phyloP scores from a whole-genome alignment of 495 filamentous ascomycete genomes.

The Penicillium robsamsonii region DNA sequence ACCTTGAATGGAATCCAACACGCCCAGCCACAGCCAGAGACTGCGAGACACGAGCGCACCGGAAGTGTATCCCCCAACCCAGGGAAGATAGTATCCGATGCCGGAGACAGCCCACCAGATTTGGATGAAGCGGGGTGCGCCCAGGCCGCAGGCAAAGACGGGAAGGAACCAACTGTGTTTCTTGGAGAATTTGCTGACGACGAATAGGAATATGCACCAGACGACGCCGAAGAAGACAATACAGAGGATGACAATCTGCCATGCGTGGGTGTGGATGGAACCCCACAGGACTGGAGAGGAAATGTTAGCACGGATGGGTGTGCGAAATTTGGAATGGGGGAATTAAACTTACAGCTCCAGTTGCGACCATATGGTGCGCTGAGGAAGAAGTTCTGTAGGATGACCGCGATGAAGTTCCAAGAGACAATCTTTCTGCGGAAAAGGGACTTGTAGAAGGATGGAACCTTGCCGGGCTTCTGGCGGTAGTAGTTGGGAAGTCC shows the following conservation, averaged over 20 bases:
- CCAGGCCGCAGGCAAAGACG: constrained; percentile 50
- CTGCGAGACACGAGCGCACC: constrained; percentile 47
- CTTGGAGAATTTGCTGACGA: constrained; percentile 44
- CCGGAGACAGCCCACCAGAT: constrained; percentile 52
- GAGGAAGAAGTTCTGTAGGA: constrained; percentile 50
- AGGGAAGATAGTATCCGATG: constrained; percentile 47
- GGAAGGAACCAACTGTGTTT: constrained; percentile 50
- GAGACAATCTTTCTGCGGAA: constrained; percentile 46
- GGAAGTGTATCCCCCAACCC: constrained; percentile 39
- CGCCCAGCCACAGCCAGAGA: constrained; percentile 52
- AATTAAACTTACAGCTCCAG: constrained; percentile 41
- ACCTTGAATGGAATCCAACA: constrained; percentile 49
- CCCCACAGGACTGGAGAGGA: constrained; percentile 40
- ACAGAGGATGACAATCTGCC: constrained; percentile 44
- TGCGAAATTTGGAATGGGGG: background rate
- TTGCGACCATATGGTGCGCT: constrained; percentile 50
- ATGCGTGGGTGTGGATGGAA: constrained; percentile 39
- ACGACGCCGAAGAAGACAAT: constrained; percentile 46
- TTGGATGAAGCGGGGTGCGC: constrained; percentile 50
- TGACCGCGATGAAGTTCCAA: constrained; percentile 49
- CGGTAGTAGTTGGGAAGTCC: constrained; percentile 52
- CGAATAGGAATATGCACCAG: constrained; percentile 42
- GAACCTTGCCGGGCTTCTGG: constrained; percentile 64
- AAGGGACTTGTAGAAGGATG: constrained; percentile 51
- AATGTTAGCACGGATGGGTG: constrained; percentile 13